Percentiles rank a stretch among this genome's conserved stretches.
phyloP scores from a whole-genome alignment of 2,329 filamentous ascomycete genomes.

The Dryadomyces quercivorus region DNA sequence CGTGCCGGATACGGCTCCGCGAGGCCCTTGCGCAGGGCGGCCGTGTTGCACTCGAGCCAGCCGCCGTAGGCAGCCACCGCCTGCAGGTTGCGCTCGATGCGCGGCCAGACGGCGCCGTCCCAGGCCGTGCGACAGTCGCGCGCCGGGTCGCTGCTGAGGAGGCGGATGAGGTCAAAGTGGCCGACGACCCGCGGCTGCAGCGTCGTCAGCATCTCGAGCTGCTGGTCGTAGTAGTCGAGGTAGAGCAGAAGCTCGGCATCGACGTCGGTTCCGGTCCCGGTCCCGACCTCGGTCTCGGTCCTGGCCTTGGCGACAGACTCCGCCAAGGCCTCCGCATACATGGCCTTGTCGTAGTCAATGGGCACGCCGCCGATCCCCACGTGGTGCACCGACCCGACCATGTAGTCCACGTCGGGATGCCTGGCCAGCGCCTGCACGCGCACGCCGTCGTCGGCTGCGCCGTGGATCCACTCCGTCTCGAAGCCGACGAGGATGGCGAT shows the following conservation, averaged over 20 bases:
- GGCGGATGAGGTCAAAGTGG: slow-evolving; percentile 83
- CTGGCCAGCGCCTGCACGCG: slow-evolving; percentile 44
- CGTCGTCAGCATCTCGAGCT: slow-evolving; percentile 65
- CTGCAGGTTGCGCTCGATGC: slow-evolving; percentile 60
- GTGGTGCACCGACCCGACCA: slow-evolving; percentile 82
- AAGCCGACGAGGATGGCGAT: slow-evolving; percentile 82
- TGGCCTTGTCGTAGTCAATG: slow-evolving; percentile 69
- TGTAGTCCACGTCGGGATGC: slow-evolving; percentile 59
- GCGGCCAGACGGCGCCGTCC: slow-evolving; percentile 52
- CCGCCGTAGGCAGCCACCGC: slow-evolving; percentile 63
- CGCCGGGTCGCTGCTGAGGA: slow-evolving; percentile 61
- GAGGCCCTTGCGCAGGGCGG: slow-evolving; percentile 79
- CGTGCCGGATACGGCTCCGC: slow-evolving; percentile 77
- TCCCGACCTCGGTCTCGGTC: background rate
- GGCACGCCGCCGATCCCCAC: slow-evolving; percentile 65
- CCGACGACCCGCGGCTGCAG: slow-evolving; percentile 70
- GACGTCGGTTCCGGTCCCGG: slow-evolving; percentile 29
- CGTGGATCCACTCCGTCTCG: slow-evolving; percentile 84
- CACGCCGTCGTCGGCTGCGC: slow-evolving; percentile 47
- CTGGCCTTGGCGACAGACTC: background rate
- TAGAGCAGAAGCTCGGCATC: slow-evolving; percentile 52
- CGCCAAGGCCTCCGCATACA: slow-evolving; percentile 51
- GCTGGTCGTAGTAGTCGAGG: slow-evolving; percentile 77
- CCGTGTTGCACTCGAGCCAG: slow-evolving; percentile 80
- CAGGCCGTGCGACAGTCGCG: slow-evolving; percentile 36